Percentiles rank a stretch among this genome's conserved stretches.
Conservation (phyloP, 495 filamentous ascomycete species). For the Penicillium argentinense region DNA sequence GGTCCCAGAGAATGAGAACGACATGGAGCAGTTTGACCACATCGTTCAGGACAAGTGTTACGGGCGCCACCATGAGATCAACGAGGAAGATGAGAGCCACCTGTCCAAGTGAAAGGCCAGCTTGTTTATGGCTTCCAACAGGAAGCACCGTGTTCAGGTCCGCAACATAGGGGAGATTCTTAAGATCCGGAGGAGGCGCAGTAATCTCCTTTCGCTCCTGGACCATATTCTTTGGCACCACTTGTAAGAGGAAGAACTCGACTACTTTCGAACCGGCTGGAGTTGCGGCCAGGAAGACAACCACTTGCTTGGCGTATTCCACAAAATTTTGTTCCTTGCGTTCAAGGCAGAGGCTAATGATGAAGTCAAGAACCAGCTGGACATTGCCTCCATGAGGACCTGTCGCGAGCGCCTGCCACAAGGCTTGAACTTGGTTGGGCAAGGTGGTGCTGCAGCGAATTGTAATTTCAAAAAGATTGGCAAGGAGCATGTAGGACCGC, state of each 20-base stretch:
- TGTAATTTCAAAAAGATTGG: conserved; percentile 95
- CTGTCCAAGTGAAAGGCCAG: conserved; percentile 87
- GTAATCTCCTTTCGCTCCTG: conserved; percentile 75
- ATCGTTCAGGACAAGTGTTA: conserved; percentile 72
- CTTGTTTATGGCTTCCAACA: conserved; percentile 77
- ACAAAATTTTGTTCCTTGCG: conserved; percentile 96
- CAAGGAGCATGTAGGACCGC: conserved; percentile 89
- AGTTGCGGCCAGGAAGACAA: conserved; percentile 91
- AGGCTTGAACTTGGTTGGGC: conserved; percentile 94
- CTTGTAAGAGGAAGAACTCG: conserved; percentile 87
- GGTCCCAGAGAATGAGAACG: conserved; percentile 92
- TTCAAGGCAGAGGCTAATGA: conserved; percentile 89
- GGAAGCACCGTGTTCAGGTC: conserved; percentile 79
- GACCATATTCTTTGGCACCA: conserved; percentile 88
- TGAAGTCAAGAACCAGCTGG: conserved; percentile 89
- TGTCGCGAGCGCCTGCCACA: conserved; percentile 95
- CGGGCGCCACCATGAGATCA: conserved; percentile 91
- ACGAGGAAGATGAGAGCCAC: conserved; percentile 91
- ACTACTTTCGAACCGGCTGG: conserved; percentile 89
- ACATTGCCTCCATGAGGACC: conserved; percentile 95
- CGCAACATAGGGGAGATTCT: conserved; percentile 81
- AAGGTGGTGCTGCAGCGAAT: conserved; percentile 83
- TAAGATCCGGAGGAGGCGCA: conserved; percentile 70
- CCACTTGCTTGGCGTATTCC: conserved; percentile 94
- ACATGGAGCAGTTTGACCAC: conserved; percentile 86